Evolutionary conservation across 2,329 filamentous ascomycete genomes (phyloP), one percentile per base, ranked within the genome.

Genomic region (Trichoderma oligosporum): DNA sequence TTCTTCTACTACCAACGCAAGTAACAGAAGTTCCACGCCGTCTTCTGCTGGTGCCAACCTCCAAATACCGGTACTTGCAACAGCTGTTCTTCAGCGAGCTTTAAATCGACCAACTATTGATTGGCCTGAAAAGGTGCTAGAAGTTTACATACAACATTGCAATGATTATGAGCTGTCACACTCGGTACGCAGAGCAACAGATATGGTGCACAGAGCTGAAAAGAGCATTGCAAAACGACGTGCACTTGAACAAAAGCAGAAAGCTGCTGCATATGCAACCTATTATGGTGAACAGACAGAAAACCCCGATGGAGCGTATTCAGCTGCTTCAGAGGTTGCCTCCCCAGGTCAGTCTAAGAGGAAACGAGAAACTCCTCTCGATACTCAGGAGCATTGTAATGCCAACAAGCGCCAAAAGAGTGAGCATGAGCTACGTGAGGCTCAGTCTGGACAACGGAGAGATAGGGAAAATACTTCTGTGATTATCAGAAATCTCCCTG

Each of bases 391-490:
- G 29, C 64, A 64, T 8, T 80, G 82, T n/a, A 73, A 72, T 31
- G 74, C 76, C 4, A 79, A 72, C 61, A 97, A 96, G 71, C 90
- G 89, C 65, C 78, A 81, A 33, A 91, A 78, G 66, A 77, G 73
- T 60, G 74, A 75, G 29, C 62, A 68, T 3, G 64, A 65, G 6
- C 69, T 69, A 24, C 62, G 59, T n/a, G 70, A 73, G 11, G 16
- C 61, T 2, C 58, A 67, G 20, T 66, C 77, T 59, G 69, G 53
- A 1, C 75, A 78, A 27, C 93, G 90, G 70, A 86, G 94, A 56
- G 92, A 99, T 71, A 86, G 94, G 39, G 94, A 99, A 68, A 88
- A 97, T 70, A 87, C 91, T 0, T 92, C 89, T 0, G 81, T 97
- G 46, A 83, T 95, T 53, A 86, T 96, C 4, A 85, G 82, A 49